These are phyloP conservation scores for Penicillium sp. DNA, from an alignment of 2,329 filamentous ascomycete genomes.

Conservation along the genomic window DNA sequence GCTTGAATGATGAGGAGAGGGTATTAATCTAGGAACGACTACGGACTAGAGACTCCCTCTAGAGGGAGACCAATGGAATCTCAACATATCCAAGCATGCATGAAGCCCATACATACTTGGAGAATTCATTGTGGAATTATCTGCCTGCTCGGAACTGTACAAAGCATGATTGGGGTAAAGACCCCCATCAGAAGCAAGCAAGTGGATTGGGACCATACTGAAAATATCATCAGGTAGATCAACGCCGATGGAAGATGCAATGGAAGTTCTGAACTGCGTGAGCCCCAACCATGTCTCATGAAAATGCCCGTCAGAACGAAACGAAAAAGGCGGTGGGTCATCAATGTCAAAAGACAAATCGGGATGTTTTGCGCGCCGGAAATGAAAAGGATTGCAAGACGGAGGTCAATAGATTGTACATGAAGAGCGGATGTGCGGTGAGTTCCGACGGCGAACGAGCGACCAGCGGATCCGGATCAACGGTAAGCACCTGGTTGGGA, in stretches of 20 bases:
- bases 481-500: conserved; percentile 18
- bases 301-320: conserved; percentile 1
- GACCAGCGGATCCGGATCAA: conserved; percentile 8
- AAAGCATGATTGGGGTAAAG: not conserved
- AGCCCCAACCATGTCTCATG: conserved; percentile 6
- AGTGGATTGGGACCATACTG: not conserved
- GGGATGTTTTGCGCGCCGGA: conserved; percentile 14
- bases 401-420: conserved; percentile 11
- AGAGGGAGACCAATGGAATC: not conserved
- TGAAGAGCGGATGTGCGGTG: conserved; percentile 2
- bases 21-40: too few relatives aligned
- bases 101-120: not conserved
- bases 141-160: conserved; percentile 7
- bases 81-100: not conserved
- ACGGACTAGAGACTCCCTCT: too few relatives aligned
- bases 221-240: conserved; percentile 6
- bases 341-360: conserved; percentile 16
- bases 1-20: too few relatives aligned
- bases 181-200: conserved; percentile 1
- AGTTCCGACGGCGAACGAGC: not conserved
- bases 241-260: conserved; percentile 14
- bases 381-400: conserved; percentile 9
- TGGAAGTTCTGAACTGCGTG: not conserved
- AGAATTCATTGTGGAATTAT: conserved; percentile 1
- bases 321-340: conserved; percentile 1